Evolutionary conservation across 257 asterid genomes (phyloP).

Genomic region (Petunia axillaris): DNA sequence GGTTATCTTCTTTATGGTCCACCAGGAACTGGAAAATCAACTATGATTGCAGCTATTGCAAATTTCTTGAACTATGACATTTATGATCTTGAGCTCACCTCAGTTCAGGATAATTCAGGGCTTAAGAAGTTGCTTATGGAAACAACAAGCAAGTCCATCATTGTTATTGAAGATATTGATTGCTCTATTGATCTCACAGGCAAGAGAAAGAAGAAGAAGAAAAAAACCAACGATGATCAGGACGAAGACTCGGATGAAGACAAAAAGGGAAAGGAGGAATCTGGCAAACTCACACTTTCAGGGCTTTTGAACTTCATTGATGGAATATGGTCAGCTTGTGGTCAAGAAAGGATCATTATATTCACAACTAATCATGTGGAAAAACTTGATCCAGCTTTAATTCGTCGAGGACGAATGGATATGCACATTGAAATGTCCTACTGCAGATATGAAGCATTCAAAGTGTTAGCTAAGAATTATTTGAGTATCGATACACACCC

Average conservation of each 20-base stretch:
- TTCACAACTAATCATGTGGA: neutral
- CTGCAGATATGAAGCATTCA: conserved; percentile 26
- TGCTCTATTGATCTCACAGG: conserved; percentile 12
- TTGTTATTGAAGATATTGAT: conserved; percentile 18
- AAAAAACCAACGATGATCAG: neutral
- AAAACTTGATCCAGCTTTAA: conserved; percentile 10
- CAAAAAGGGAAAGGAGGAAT: neutral
- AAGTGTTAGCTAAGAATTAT: conserved; percentile 20
- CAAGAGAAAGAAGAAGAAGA: conserved; percentile 1
- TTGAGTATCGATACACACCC: neutral
- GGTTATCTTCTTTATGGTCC: conserved; percentile 21
- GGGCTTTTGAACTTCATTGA: conserved; percentile 19
- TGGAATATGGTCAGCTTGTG: conserved; percentile 17
- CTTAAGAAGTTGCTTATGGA: conserved; percentile 18
- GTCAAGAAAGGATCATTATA: neutral
- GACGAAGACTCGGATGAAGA: neutral
- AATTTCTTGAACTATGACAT: conserved; percentile 16
- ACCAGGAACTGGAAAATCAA: conserved; percentile 18
- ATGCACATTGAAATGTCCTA: conserved; percentile 23
- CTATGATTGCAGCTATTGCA: neutral
- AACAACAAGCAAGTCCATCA: conserved; percentile 2
- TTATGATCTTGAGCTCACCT: conserved; percentile 18
- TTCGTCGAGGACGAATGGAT: conserved; percentile 6
- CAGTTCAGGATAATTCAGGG: neutral
- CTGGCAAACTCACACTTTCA: neutral